Percentiles rank a stretch among this genome's conserved stretches.
phyloP scores from a whole-genome alignment of 305 asterid species.

The Fraxinus baroniana region DNA sequence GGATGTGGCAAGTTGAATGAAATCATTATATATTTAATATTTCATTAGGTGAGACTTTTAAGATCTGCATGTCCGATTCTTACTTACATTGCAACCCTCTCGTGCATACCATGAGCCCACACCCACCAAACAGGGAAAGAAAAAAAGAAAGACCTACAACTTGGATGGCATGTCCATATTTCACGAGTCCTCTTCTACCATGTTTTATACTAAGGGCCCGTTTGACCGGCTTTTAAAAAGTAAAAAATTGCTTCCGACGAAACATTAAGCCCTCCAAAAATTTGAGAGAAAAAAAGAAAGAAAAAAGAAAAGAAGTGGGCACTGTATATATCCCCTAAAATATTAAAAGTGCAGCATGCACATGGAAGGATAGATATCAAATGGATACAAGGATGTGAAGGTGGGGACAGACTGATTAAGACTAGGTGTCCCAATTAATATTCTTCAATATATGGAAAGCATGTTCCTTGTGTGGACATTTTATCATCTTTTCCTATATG shows the following conservation, averaged over 20 bases:
- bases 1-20: background rate
- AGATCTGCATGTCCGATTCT: background rate
- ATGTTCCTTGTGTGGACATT: background rate
- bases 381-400: background rate
- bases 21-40: background rate
- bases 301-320: background rate
- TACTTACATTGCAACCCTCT: background rate
- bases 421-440: background rate
- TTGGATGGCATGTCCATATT: background rate
- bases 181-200: background rate
- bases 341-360: constrained; percentile 2
- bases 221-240: background rate
- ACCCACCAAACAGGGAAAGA: background rate
- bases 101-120: background rate
- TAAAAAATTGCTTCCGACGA: background rate
- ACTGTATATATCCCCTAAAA: background rate
- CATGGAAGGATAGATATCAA: background rate
- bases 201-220: background rate
- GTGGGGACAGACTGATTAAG: background rate
- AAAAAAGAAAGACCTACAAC: background rate
- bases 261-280: background rate
- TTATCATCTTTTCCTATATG: background rate
- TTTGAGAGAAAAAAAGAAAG: background rate
- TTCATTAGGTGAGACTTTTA: background rate
- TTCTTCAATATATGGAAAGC: background rate